Conservation (phyloP, 2,329 filamentous ascomycete species). For the Cercospora beticola region DNA sequence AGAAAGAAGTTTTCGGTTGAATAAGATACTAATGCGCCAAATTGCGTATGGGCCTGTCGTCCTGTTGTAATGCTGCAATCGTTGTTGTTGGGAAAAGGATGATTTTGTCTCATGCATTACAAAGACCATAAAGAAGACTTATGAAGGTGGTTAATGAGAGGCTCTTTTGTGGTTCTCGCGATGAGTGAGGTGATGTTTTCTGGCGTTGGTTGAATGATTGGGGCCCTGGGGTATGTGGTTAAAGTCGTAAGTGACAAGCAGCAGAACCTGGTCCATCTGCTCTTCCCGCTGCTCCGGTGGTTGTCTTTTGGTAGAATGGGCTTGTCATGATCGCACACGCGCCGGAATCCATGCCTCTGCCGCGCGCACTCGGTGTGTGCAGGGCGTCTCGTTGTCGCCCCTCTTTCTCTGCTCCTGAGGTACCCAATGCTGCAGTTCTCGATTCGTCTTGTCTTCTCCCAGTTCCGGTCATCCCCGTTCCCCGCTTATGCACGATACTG, state of each 20-base stretch:
- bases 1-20: not conserved
- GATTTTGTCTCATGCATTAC: not conserved
- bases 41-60: not conserved
- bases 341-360: not conserved
- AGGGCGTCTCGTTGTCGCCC: not conserved
- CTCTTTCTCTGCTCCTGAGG: not conserved
- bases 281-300: not conserved
- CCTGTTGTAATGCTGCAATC: not conserved
- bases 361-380: not conserved
- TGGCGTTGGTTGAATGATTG: not conserved
- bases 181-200: not conserved
- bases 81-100: not conserved
- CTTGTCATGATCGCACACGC: not conserved
- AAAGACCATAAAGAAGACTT: not conserved
- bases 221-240: not conserved
- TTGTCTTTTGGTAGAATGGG: not conserved
- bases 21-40: slow-evolving; percentile 6
- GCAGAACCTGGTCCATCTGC: not conserved
- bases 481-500: not conserved
- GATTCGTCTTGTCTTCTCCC: not conserved
- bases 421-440: not conserved
- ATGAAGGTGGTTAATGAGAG: not conserved
- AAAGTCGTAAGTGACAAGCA: not conserved
- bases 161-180: not conserved
- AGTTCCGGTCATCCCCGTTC: not conserved